These are phyloP conservation scores for Wickerhamomyces kurtzmanii DNA, from an alignment of 805 yeast species.

Conservation along the genomic window DNA sequence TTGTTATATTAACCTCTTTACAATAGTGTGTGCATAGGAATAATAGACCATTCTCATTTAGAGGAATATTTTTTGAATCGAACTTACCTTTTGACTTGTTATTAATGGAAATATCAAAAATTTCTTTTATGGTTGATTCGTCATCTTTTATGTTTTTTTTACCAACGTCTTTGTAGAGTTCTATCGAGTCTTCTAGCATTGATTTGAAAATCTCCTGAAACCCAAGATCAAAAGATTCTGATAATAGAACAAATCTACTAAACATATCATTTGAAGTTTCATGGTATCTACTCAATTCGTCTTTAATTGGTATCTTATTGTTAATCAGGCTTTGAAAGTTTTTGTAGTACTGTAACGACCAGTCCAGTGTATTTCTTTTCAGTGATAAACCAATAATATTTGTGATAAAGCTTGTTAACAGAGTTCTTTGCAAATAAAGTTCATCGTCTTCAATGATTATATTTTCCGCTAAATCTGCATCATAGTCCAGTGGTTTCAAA, in stretches of 20 bases:
- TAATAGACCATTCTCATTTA: constrained; percentile 23
- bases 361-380: constrained; percentile 16
- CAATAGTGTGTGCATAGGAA: constrained; percentile 15
- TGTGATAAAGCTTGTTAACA: constrained; percentile 55
- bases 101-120: constrained; percentile 26
- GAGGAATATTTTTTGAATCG: constrained; percentile 18
- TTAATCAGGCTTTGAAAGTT: constrained; percentile 13
- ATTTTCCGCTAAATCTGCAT: constrained; percentile 29
- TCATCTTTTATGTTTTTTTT: constrained; percentile 19
- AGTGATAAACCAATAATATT: constrained; percentile 33
- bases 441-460: constrained; percentile 49
- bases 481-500: constrained; percentile 26
- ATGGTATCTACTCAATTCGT: constrained; percentile 9
- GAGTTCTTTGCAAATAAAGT: constrained; percentile 48
- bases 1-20: constrained; percentile 5
- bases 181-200: constrained; percentile 23
- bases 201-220: constrained; percentile 28
- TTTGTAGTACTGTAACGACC: constrained; percentile 19
- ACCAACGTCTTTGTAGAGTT: constrained; percentile 29
- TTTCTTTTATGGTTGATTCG: constrained; percentile 23
- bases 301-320: constrained; percentile 15
- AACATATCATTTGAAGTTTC: constrained; percentile 20
- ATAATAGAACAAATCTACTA: constrained; percentile 36
- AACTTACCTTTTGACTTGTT: constrained; percentile 19
- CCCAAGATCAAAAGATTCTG: constrained; percentile 60